Percentiles rank a stretch among this genome's conserved stretches.
Evolutionary conservation across 139 green algal genomes (phyloP).

Genomic region (Chlamydomonas incerta): DNA sequence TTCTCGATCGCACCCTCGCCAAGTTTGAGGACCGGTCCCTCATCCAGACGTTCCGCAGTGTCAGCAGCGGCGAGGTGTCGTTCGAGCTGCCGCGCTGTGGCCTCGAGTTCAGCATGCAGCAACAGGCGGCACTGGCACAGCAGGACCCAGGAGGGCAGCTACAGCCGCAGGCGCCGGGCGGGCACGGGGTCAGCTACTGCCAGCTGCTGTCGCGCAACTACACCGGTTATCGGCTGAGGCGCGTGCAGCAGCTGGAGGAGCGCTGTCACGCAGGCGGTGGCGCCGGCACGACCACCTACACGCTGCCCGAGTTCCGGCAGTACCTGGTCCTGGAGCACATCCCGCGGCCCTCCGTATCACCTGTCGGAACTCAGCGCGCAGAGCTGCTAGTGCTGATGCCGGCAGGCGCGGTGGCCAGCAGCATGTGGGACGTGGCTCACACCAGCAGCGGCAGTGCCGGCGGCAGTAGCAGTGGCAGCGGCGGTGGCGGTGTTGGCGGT

Average conservation of each 20-base stretch:
- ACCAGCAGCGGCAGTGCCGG: neutral
- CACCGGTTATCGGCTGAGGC: slow-evolving; percentile 36
- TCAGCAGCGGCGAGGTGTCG: neutral
- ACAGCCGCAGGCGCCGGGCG: neutral
- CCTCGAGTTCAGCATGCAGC: slow-evolving; percentile 63
- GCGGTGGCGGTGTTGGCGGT: too few relatives aligned
- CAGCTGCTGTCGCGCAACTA: slow-evolving; percentile 31
- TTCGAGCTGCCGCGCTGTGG: slow-evolving; percentile 61
- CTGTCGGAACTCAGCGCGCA: neutral
- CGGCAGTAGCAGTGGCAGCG: too few relatives aligned
- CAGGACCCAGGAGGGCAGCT: too few relatives aligned
- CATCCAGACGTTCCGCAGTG: slow-evolving; percentile 40
- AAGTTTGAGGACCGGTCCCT: slow-evolving; percentile 56
- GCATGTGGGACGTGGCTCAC: too few relatives aligned
- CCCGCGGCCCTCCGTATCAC: neutral
- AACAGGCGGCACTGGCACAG: too few relatives aligned
- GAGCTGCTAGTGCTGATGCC: slow-evolving; percentile 50
- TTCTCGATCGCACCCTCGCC: slow-evolving; percentile 15
- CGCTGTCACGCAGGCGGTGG: neutral
- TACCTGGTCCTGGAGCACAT: slow-evolving; percentile 61
- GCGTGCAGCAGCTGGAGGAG: neutral
- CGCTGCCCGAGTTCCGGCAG: slow-evolving; percentile 59
- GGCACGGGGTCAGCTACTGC: neutral
- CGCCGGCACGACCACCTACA: slow-evolving; percentile 13
- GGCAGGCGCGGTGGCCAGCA: neutral